Evolutionary conservation across 176 grass and related monocot genomes (phyloP), one percentile per base, ranked within the genome.

Genomic region (Elymus sibiricus): DNA sequence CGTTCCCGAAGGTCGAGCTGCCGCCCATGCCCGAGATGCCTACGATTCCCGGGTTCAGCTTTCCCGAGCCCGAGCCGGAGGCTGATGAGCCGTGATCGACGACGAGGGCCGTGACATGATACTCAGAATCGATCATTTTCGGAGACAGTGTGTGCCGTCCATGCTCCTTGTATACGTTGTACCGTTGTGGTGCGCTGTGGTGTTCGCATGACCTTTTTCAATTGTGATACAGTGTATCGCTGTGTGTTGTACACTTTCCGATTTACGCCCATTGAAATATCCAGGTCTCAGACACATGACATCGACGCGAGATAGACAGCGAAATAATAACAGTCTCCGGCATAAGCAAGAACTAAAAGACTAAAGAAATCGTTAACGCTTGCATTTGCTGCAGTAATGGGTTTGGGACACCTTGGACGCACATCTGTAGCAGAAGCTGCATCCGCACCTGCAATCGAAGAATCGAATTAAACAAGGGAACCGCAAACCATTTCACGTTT

Each of bases 21-120:
- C 71, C 71, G 24, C 71, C 42, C 71, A 74, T 47, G 71, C 71
- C 71, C 14, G 71, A 74, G 40, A 74, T 74, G 24, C 24, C 71
- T 3, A 8, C 40, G 39, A 46, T 74, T 47, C 80, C 86, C 3
- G 43, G 74, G 43, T 28, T 49, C 24, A 70, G 75, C 78, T 87
- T 42, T 27, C n/a, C 60, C 12, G 60, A 64, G 59, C 24, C 46
- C 4, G 22, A 21, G 47, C 31, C 22, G 2, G 35, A 58, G 24
- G n/a, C 40, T 19, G 71, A 49, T 29, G 42, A 74, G 6, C 80
- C 80, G 53, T 82, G 64, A 74, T 74, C 13, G 7, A 8, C 37
- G 38, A 8, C 24, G 40, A 46, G 70, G 24, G 24, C 71, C 71
- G 7, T 47, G n/a, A 3, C 1, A 16, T 4, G 7, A 34, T 44